Conservation (phyloP, 2,329 filamentous ascomycete species). For the Allantophomopsis lycopodina region DNA sequence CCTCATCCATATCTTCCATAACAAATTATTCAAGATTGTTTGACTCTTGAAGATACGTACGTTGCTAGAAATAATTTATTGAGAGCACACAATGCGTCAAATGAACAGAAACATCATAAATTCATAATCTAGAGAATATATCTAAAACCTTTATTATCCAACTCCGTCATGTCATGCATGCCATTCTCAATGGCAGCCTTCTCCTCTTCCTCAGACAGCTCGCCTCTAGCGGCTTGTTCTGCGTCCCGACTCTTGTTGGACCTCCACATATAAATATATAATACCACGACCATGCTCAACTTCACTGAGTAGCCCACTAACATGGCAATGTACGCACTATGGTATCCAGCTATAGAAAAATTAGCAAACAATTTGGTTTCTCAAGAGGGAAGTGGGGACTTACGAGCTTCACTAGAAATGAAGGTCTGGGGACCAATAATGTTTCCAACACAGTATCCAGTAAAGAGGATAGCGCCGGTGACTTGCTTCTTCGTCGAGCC, state of each 20-base stretch:
- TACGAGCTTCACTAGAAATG: conserved; percentile 10
- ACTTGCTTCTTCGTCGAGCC: conserved; percentile 41
- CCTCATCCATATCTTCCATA: no score
- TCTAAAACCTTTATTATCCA: conserved; percentile 39
- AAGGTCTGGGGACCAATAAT: conserved; percentile 30
- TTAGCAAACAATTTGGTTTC: background rate
- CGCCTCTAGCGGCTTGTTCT: conserved; percentile 18
- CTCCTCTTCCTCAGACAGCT: conserved; percentile 26
- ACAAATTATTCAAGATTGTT: no score
- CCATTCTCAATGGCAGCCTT: conserved; percentile 35
- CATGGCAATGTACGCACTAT: conserved; percentile 25
- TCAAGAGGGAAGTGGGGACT: conserved; percentile 3
- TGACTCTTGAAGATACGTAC: no score
- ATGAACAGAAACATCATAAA: no score
- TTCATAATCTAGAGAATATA: conserved; percentile 26
- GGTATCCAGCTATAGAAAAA: conserved; percentile 6
- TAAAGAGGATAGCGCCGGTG: conserved; percentile 33
- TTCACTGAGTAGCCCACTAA: conserved; percentile 40
- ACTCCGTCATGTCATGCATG: conserved; percentile 40
- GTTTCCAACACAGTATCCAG: conserved; percentile 38
- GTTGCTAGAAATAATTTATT: no score
- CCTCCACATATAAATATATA: conserved; percentile 40
- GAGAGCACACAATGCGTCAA: no score
- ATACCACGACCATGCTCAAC: conserved; percentile 28
- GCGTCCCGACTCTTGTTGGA: conserved; percentile 39